Evolutionary conservation across 1,284 basidiomycete species (phyloP).

Genomic region (Trichosporon coremiiforme): DNA sequence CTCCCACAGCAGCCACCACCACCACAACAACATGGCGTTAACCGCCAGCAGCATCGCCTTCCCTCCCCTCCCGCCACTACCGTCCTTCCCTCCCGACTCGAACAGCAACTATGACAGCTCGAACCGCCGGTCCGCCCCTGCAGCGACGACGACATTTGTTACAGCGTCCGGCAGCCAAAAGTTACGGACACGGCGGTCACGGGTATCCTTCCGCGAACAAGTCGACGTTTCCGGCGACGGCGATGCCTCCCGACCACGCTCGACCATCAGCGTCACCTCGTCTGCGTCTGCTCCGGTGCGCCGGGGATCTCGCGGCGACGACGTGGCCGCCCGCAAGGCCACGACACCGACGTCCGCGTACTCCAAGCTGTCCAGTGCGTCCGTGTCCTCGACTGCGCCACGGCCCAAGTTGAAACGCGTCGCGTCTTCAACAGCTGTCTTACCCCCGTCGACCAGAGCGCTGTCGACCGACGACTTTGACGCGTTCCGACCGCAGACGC

Average conservation of each 20-base stretch:
- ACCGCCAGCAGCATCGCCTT: conserved; percentile 19
- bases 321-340: conserved; percentile 18
- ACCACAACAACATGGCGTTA: conserved; percentile 6
- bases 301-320: conserved; percentile 25
- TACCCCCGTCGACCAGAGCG: background rate
- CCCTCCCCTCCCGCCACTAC: conserved; percentile 31
- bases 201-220: conserved; percentile 32
- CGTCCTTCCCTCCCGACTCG: conserved; percentile 18
- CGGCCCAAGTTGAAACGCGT: conserved; percentile 20
- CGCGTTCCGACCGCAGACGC: conserved; percentile 31
- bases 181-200: conserved; percentile 20
- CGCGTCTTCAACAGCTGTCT: conserved; percentile 16
- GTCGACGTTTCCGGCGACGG: conserved; percentile 23
- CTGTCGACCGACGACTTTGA: conserved; percentile 25
- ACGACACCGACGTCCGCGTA: conserved; percentile 10
- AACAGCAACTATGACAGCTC: background rate
- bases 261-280: background rate
- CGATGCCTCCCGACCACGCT: conserved; percentile 9
- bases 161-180: background rate
- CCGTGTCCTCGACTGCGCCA: background rate
- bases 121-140: conserved; percentile 24
- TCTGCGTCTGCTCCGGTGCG: background rate
- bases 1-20: background rate
- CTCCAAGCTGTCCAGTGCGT: conserved; percentile 10
- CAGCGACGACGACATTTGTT: conserved; percentile 16